Evolutionary conservation across 1,284 basidiomycete genomes (phyloP), one percentile per base, ranked within the genome.

Genomic region (Rhodotorula sp.): DNA sequence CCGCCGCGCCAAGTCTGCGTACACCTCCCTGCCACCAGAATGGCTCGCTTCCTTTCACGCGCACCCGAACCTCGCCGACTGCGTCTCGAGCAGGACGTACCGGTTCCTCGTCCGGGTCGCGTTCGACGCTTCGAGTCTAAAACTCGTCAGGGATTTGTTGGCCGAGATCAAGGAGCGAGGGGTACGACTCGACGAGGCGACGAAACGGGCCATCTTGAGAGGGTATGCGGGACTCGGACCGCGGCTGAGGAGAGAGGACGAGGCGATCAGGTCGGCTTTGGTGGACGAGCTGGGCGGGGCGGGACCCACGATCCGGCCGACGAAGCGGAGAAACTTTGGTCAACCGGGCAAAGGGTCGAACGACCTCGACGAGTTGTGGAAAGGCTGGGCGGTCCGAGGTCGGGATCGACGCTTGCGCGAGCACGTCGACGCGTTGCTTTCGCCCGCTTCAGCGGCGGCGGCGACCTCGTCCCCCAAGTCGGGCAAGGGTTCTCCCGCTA

Each of bases 1-100:
- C 12, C 60, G 58, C 12, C n/a, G 20, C 26, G 44, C 60, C 22
- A 33, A 29, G 4, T 30, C 57, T 14, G 26, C 29, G 8, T 37
- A 64, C 48, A 59, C 55, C 3, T 55, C 58, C 5, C 17, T 57
- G 20, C n/a, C 24, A 6, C 26, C 63, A 22, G 33, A 55, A 7
- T 68, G 44, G 30, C 56, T 73, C 58, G 62, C 64, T 44, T 62
- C 51, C 44, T 55, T 73, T 29, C 69, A 73, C 57, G 51, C 66
- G 7, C 61, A 64, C 6, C 64, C 62, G 12, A 51, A 46, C 18
- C 29, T 70, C 30, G 26, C 45, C 10, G 46, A 26, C 7, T 17
- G 61, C 64, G 42, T 55, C 60, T 67, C 67, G 18, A 53, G 59
- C 22, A 48, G 58, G 12, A 64, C 69, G 22, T 73, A 62, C 64